Percentiles rank a stretch among this genome's conserved stretches.
Evolutionary conservation across 2,329 filamentous ascomycete species (phyloP).

Genomic region (Monosporascus sp.): DNA sequence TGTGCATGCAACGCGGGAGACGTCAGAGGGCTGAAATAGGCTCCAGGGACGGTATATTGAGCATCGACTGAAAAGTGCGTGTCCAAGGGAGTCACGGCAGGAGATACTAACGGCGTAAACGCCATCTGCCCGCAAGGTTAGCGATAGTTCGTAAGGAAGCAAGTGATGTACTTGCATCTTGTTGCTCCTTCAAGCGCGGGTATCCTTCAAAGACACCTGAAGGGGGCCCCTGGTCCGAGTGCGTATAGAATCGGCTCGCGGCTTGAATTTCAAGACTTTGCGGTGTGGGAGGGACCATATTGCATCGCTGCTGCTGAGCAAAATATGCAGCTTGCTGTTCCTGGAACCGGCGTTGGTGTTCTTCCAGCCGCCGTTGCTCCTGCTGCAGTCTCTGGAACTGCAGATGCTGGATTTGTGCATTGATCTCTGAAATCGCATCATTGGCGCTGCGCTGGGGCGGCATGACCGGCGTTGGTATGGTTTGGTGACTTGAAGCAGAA

Average conservation of each 20-base stretch:
- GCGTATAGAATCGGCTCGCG: conserved; percentile 55
- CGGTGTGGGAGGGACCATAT: conserved; percentile 71
- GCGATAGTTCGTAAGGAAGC: conserved; percentile 13
- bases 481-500: conserved; percentile 36
- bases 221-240: conserved; percentile 48
- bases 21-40: conserved; percentile 79
- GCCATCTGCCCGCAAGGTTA: conserved; percentile 48
- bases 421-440: conserved; percentile 53
- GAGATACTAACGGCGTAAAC: conserved; percentile 76
- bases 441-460: conserved; percentile 39
- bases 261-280: conserved; percentile 73
- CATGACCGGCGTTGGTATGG: conserved; percentile 41
- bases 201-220: conserved; percentile 62
- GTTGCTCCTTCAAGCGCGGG: conserved; percentile 62
- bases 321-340: conserved; percentile 46
- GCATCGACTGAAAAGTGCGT: conserved; percentile 58
- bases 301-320: conserved; percentile 42
- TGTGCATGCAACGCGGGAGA: conserved; percentile 76
- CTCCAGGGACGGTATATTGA: conserved; percentile 57
- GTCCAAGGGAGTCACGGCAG: conserved; percentile 77
- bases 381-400: conserved; percentile 59
- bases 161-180: conserved; percentile 46
- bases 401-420: conserved; percentile 61
- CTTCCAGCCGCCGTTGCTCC: conserved; percentile 52
- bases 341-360: conserved; percentile 43